Evolutionary conservation across 2,329 filamentous ascomycete genomes (phyloP), one percentile per base, ranked within the genome.

Genomic region (Paradendryphiella salina): DNA sequence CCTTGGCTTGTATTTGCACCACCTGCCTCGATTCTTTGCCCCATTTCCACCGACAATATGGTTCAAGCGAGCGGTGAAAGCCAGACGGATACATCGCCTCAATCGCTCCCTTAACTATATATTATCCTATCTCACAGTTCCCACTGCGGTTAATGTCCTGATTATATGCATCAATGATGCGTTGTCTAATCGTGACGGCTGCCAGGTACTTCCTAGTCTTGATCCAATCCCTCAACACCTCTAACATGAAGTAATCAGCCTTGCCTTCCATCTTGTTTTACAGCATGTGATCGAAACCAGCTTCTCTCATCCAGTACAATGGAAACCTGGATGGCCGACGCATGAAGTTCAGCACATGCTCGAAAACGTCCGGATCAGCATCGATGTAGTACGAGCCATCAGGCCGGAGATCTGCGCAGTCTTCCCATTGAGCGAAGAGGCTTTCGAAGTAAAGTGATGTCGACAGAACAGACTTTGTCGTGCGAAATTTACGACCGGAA

Each of bases 331-430:
- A n/a, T 3, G 34, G 42, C 3, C 38, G 44, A 1, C 55, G 52
- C 49, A 58, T 46, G 36, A 44, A 54, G 32, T 35, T 28, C 3
- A 56, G 35, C 6, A 58, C 18, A 11, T 44, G 29, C 13, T 60
- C 42, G 49, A 76, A 76, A 6, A 69, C 37, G 0, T 55, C 37
- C 0, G 65, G 57, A 47, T 76, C 69, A 0, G 70, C 55, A 44
- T 76, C 74, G 34, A 76, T 48, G 53, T 73, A 75, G 46, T 65
- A 66, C 0, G 65, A 65, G 0, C 65, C 68, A 26, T 74, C 48
- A 0, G 18, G 13, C 20, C 54, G 45, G 3, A 17, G 37, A 26
- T 40, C 35, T n/a, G 35, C 20, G 18, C 23, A 14, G 9, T 37
- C 33, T 17, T 49, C 36, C 38, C 43, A 49, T 23, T 48, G 41